A percentile compares a stretch with the other conserved stretches of the same genome.
These are phyloP conservation scores for Neurospora sp. DNA, from an alignment of 495 filamentous ascomycete genomes.

Conservation along the genomic window DNA sequence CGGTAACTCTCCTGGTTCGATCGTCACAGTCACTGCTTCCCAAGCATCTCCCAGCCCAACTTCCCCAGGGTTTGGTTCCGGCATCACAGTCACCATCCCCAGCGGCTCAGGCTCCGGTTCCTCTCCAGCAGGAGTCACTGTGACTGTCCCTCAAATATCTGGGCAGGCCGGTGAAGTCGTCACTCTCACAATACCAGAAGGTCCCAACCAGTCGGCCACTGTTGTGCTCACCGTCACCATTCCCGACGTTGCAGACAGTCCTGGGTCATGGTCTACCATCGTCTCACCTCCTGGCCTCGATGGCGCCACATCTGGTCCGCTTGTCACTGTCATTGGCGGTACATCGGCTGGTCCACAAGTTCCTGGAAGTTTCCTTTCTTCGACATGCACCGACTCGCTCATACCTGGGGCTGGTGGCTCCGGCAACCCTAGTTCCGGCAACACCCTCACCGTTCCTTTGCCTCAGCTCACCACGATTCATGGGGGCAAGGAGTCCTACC, in stretches of 20 bases:
- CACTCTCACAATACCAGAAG: constrained; percentile 17
- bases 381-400: not conserved
- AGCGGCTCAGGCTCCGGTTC: not conserved
- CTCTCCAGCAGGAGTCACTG: constrained; percentile 2
- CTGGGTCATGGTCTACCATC: constrained; percentile 10
- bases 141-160: constrained; percentile 2
- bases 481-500: not conserved
- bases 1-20: not conserved
- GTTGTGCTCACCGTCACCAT: constrained; percentile 16
- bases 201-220: constrained; percentile 12
- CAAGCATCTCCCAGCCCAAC: not conserved
- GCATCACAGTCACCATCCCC: constrained; percentile 7
- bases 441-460: constrained; percentile 6
- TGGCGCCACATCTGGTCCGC: constrained; percentile 1
- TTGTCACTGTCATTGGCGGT: constrained; percentile 11
- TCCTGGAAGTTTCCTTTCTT: not conserved
- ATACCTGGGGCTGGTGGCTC: not conserved
- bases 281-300: constrained; percentile 4
- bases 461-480: not conserved
- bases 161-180: constrained; percentile 7
- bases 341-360: not conserved
- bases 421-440: constrained; percentile 1
- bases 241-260: constrained; percentile 3
- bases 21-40: constrained; percentile 5
- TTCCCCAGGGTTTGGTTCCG: not conserved